These are phyloP conservation scores for Fusarium pseudograminearum DNA, from an alignment of 2,329 filamentous ascomycete species.

Conservation along the genomic window DNA sequence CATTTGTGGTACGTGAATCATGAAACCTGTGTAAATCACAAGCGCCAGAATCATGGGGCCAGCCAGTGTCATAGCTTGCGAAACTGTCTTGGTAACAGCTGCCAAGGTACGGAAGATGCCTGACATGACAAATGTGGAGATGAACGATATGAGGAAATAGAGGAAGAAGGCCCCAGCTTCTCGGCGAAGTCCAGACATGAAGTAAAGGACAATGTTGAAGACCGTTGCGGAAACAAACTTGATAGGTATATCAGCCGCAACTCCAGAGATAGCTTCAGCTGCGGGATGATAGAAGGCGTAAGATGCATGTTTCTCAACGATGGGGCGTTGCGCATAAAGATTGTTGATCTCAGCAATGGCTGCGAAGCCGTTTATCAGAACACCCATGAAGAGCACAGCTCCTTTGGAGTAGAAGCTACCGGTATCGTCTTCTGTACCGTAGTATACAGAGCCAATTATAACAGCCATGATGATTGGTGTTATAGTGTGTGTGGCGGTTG, in stretches of 20 bases:
- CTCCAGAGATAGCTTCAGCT: slow-evolving; percentile 66
- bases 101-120: slow-evolving; percentile 82
- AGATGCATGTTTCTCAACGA: slow-evolving; percentile 62
- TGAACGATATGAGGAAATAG: slow-evolving; percentile 77
- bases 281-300: slow-evolving; percentile 65
- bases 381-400: slow-evolving; percentile 69
- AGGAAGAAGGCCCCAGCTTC: slow-evolving; percentile 79
- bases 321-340: slow-evolving; percentile 59
- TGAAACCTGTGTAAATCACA: slow-evolving; percentile 46
- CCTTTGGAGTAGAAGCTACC: slow-evolving; percentile 66
- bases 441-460: slow-evolving; percentile 73
- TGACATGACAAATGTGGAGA: slow-evolving; percentile 77
- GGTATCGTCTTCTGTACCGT: slow-evolving; percentile 61
- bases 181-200: slow-evolving; percentile 65
- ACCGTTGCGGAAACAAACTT: slow-evolving; percentile 63
- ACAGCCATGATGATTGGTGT: slow-evolving; percentile 68
- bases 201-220: slow-evolving; percentile 71
- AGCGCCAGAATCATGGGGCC: slow-evolving; percentile 69
- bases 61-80: slow-evolving; percentile 66
- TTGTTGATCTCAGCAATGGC: slow-evolving; percentile 67
- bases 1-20: slow-evolving; percentile 52
- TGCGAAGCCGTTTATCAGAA: slow-evolving; percentile 69
- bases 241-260: slow-evolving; percentile 67
- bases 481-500: slow-evolving; percentile 59
- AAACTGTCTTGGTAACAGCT: slow-evolving; percentile 74